Evolutionary conservation across 2,329 filamentous ascomycete species (phyloP), one percentile per base, ranked within the genome.

Genomic region (Botryotinia calthae): DNA sequence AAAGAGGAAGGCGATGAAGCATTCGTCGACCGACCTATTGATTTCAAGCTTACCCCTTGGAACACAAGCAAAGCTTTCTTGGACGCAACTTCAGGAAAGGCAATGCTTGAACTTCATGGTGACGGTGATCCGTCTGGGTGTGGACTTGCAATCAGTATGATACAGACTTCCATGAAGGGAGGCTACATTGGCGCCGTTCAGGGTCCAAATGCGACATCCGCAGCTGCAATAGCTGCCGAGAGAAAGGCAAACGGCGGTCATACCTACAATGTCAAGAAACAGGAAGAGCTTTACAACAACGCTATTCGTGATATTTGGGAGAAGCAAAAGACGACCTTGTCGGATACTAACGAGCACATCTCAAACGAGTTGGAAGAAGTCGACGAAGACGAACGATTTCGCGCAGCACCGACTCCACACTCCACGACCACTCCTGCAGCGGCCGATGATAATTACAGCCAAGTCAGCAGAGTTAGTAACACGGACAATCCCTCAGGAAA

Each of bases 151-250:
- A 97, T 98, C 84, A 98, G 93, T 81, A 98, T 99, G 82, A 95
- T 99, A 82, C 94, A 96, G 80, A 98, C 95, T 0, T 97, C 94
- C 1, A 99, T 99, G 96, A 99, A 99, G 83, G 96, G 96, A 75
- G 96, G 96, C 0, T 99, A 90, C 74, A 88, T 98, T 82, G 93
- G 95, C 80, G 92, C 94, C 31, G 88, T 97, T 40, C 88, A 89
- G 73, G 89, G 89, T 2, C 88, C 89, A 4, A 82, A 88, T 56
- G 87, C 89, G 12, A 90, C 89, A 4, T 90, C 89, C 16, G 94
- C 94, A 42, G 94, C 97, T 81, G 95, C 93, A 79, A 93, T 95
- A 74, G 74, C 73, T 20, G 73, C 74, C 44, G 93, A 95, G 81
- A 90, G 95, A 76, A 93, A 95, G 80, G 93, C 93, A 25, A 95